Evolutionary conservation across 441 rosid species (phyloP).

Genomic region (Syzygium malaccense): DNA sequence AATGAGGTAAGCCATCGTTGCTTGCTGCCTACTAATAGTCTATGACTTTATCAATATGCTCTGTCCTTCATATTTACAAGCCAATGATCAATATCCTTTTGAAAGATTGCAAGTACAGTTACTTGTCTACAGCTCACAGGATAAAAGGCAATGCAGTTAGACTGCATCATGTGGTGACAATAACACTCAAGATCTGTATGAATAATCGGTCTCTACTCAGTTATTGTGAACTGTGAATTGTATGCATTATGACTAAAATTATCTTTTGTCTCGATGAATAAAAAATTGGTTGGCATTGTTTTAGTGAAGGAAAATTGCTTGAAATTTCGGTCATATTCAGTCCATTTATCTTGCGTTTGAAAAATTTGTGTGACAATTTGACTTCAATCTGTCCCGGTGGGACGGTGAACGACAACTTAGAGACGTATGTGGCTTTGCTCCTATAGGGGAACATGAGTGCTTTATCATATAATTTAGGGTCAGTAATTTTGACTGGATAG

Average conservation of each 20-base stretch:
- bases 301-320: background rate
- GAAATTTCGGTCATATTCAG: background rate
- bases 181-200: background rate
- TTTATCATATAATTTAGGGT: background rate
- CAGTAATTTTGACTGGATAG: background rate
- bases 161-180: background rate
- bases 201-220: background rate
- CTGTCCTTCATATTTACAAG: background rate
- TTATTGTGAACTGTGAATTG: background rate
- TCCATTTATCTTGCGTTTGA: background rate
- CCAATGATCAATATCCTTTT: background rate
- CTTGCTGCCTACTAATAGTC: background rate
- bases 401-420: background rate
- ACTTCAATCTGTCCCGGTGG: background rate
- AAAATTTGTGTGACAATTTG: background rate
- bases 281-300: background rate
- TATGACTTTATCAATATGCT: background rate
- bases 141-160: background rate
- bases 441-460: background rate
- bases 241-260: background rate
- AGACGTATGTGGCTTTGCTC: background rate
- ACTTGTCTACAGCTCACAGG: background rate
- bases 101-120: background rate
- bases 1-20: slow-evolving; percentile 36
- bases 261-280: background rate